phyloP scores from a whole-genome alignment of 257 asterid species.

The Galeopsis tetrahit region DNA sequence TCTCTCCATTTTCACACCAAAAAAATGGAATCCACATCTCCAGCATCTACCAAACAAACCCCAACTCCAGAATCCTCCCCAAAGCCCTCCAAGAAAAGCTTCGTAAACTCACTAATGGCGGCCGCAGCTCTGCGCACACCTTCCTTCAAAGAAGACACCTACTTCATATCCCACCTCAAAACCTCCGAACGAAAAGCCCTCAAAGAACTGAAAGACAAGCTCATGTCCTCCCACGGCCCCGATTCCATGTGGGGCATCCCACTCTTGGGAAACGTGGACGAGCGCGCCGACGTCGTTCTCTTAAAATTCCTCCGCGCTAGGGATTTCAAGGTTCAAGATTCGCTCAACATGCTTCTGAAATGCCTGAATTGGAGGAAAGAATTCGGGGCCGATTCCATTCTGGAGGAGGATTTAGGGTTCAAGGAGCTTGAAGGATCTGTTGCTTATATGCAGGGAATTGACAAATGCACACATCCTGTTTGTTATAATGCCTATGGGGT shows the following conservation, averaged over 20 bases:
- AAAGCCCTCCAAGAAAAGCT: conserved; percentile 49
- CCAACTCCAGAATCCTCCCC: conserved; percentile 33
- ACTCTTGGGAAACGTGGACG: conserved; percentile 43
- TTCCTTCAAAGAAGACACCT: conserved; percentile 85
- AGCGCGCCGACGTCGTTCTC: conserved; percentile 74
- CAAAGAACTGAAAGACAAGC: conserved; percentile 61
- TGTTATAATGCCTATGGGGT: conserved; percentile 93
- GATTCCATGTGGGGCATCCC: conserved; percentile 81
- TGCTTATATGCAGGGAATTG: conserved; percentile 73
- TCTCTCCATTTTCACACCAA: neutral
- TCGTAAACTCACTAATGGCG: conserved; percentile 62
- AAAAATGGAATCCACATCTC: conserved; percentile 58
- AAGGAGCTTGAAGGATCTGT: conserved; percentile 82
- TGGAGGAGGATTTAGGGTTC: conserved; percentile 81
- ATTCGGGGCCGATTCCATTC: conserved; percentile 63
- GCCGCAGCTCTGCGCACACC: conserved; percentile 67
- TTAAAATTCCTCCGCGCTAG: conserved; percentile 90
- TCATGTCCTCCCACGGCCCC: conserved; percentile 41
- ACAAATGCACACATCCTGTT: conserved; percentile 73
- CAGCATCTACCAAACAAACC: conserved; percentile 26
- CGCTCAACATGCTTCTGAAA: conserved; percentile 62
- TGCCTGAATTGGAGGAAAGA: conserved; percentile 71
- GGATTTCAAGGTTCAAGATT: conserved; percentile 66
- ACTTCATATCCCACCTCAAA: conserved; percentile 69
- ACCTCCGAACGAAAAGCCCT: conserved; percentile 69